Base-by-base conservation (phyloP, 768 basidiomycete genomes). In the Inosperma sp. region DNA sequence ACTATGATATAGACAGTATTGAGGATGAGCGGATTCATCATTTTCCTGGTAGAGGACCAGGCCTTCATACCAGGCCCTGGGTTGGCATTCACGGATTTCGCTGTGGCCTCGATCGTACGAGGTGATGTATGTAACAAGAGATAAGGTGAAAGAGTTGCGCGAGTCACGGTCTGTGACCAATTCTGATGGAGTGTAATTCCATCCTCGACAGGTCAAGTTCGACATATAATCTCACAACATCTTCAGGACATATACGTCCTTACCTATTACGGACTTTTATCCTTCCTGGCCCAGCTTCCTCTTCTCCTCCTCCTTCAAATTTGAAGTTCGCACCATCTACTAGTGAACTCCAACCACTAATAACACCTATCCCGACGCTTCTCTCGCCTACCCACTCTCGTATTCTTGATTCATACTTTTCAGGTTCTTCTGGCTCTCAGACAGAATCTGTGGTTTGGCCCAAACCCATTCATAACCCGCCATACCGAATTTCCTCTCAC, bases 391-490 rank as follows among this genome's bases (percentile, higher is more conserved):
- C n/a, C 22, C 21, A n/a, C 17, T 22, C 23, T 48, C 21, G 46
- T 48, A 7, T 26, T 35, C 36, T 34, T 26, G 21, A 36, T 48
- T 48, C 27, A 22, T 26, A 36, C 14, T n/a, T 23, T n/a, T n/a
- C 29, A 19, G 29, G 36, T 31, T 31, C 29, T n/a, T 14, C 41
- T 21, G n/a, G 12, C 31, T 1, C 27, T 26, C 13, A 17, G 23
- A 14, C 39, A 35, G 13, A 7, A 27, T 10, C 40, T 30, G n/a
- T n/a, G 25, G 17, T 22, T 42, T 35, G 49, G 59, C 48, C 68
- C 37, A 52, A 56, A 17, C 50, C 56, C n/a, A 64, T 70, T 0
- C 58, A 58, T 9, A 44, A 63, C n/a, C n/a, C n/a, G n/a, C n/a
- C n/a, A n/a, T n/a, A n/a, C n/a, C n/a, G n/a, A n/a, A n/a, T n/a